Percentiles rank a stretch among this genome's conserved stretches.
phyloP scores from a whole-genome alignment of 257 asterid species.

The Primulina huaijiensis region DNA sequence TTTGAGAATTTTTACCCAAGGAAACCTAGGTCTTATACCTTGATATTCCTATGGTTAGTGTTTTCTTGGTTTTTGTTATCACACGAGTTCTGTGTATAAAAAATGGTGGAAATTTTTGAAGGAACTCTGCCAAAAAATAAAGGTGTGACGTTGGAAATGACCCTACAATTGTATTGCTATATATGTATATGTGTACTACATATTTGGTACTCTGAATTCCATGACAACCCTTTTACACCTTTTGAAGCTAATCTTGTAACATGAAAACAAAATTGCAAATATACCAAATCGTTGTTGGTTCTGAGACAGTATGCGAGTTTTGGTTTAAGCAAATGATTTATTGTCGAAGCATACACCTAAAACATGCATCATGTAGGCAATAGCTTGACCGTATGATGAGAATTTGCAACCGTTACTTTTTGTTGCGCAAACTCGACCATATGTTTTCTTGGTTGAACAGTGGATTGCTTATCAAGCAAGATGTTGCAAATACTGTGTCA shows the following conservation, averaged over 20 bases:
- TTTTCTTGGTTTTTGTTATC: conserved; percentile 6
- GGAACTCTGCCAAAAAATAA: conserved; percentile 22
- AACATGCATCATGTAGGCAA: too few relatives aligned
- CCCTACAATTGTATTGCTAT: neutral
- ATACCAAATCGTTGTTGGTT: neutral
- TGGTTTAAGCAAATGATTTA: neutral
- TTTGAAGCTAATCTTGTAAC: neutral
- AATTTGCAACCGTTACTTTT: too few relatives aligned
- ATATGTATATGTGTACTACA: neutral
- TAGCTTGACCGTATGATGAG: too few relatives aligned
- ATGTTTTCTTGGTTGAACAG: too few relatives aligned
- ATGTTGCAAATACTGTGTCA: too few relatives aligned
- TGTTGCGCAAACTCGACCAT: too few relatives aligned
- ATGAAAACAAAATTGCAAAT: neutral
- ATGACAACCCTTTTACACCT: neutral
- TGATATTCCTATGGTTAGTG: conserved; percentile 31
- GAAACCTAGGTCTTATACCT: conserved; percentile 24
- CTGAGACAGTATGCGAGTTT: neutral
- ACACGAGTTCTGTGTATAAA: too few relatives aligned
- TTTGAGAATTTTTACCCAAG: conserved; percentile 31
- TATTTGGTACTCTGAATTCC: neutral
- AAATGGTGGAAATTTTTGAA: neutral
- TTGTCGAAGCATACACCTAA: too few relatives aligned
- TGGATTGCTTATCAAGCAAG: too few relatives aligned
- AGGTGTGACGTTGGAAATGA: neutral